A percentile compares a stretch with the other conserved stretches of the same genome.
phyloP scores from a whole-genome alignment of 2,329 filamentous ascomycete species.

The Exophiala viscosa region DNA sequence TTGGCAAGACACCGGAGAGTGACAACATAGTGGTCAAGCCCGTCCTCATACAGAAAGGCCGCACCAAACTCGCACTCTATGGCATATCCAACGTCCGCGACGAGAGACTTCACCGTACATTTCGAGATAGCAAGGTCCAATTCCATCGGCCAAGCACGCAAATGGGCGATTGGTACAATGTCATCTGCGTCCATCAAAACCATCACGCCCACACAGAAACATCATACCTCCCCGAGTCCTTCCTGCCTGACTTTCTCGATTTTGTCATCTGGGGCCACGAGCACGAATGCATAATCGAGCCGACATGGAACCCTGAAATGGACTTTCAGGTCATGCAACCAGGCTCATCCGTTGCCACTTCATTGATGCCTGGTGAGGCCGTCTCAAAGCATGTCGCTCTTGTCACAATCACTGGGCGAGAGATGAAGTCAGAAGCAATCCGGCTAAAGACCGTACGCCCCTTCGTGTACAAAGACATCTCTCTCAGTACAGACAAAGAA shows the following conservation, averaged over 20 bases:
- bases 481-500: constrained; percentile 68
- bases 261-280: constrained; percentile 96
- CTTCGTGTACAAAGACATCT: constrained; percentile 80
- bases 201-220: constrained; percentile 89
- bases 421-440: constrained; percentile 76
- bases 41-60: constrained; percentile 85
- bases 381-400: constrained; percentile 88
- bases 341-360: constrained; percentile 92
- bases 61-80: constrained; percentile 87
- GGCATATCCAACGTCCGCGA: constrained; percentile 95
- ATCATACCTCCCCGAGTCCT: constrained; percentile 89
- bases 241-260: constrained; percentile 86
- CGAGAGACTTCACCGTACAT: constrained; percentile 89
- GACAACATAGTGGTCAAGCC: constrained; percentile 93
- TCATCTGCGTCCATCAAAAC: constrained; percentile 94
- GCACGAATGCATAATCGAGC: constrained; percentile 91
- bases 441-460: constrained; percentile 84
- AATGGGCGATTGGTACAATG: constrained; percentile 88
- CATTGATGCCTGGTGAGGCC: constrained; percentile 82
- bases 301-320: constrained; percentile 75
- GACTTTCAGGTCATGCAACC: constrained; percentile 96
- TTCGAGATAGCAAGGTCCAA: constrained; percentile 86
- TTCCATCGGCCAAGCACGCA: constrained; percentile 83
- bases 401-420: constrained; percentile 73
- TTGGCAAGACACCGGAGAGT: constrained; percentile 82